Evolutionary conservation across 441 rosid genomes (phyloP), one percentile per base, ranked within the genome.

Genomic region (Gossypium aridum): DNA sequence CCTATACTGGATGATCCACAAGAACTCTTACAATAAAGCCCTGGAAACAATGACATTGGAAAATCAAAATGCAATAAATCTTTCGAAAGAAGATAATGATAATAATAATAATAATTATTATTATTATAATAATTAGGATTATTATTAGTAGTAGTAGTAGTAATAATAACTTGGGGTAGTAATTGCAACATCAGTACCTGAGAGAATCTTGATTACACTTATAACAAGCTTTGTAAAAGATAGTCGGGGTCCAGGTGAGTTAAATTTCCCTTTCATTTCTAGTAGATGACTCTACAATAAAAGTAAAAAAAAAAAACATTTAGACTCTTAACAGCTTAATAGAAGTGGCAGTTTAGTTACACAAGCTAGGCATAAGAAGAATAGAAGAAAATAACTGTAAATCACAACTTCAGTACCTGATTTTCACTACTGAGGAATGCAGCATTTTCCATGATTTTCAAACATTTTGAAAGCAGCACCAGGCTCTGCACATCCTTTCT

Each of bases 371-470:
- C 3, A 31, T 61, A 73, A 49, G 51, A 61, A 19, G 39, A 28
- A 47, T 65, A 34, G 45, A 65, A 66, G 72, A 72, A 68, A 31
- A 77, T 64, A 64, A 75, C 57, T 73, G 57, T 65, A 66, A 65
- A 31, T 39, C n/a, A 72, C 53, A 63, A 31, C 57, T 55, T 13
- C 61, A 28, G 59, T 83, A 94, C 99, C 95, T 96, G 99, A 83
- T 96, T 96, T 66, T 94, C 98, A 77, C 90, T 87, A 79, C 99
- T 96, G 7, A 94, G 89, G 83, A 94, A 94, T 60, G 98, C 91
- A 65, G 98, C 98, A 87, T 96, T 96, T 85, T 96, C 99, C 98
- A 96, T 92, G 80, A 94, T 92, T 85, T 87, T 93, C 83, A 93
- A 81, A 85, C 94, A 91, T 87, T 89, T 95, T 54, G 89, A 77